Evolutionary conservation across 345 rosid genomes (phyloP), one percentile per base, ranked within the genome.

Genomic region (Gossypium thurberi): DNA sequence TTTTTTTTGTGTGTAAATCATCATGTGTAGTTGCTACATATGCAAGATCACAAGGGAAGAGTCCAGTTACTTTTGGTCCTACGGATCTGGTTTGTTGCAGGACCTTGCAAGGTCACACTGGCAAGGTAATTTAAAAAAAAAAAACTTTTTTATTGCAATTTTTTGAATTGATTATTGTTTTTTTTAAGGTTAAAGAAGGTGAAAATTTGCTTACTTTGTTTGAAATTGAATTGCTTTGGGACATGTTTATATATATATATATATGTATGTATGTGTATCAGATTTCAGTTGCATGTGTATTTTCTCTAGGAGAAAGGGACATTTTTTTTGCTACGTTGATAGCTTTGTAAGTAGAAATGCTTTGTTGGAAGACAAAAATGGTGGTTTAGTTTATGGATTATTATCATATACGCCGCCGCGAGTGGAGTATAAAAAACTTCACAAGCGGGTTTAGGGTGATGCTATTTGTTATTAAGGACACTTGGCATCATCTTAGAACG

Each of bases 81-180:
- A 92, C 96, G 80, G 99, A 92, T 87, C 89, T 92, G 84, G 97
- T 95, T 44, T 95, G 99, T 47, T 92, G 99, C 85, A 81, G 98
- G 79, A 92, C 91, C 73, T 88, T 95, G 79, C 99, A 92, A 77
- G 98, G 99, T 55, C 99, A 92, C 81, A 88, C 98, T n/a, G 97
- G 99, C 76, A 95, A 91, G 94, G 98, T 91, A 71, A 8, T 7
- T 12, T 37, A 1, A 33, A 33, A 33, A 33, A 33, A 28, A 33
- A 4, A 33, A 4, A 28, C 33, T 28, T 33, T 43, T 18, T 26
- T 42, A 14, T 51, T 15, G 40, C 28, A 46, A 65, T 60, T 62
- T 11, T 10, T 43, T 43, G n/a, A 12, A 2, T 47, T 14, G 40
- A 47, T 66, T 5, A 28, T 48, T 56, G 12, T n/a, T 15, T 12